Evolutionary conservation across 192 early-diverging fungal species (phyloP).

Genomic region (Phlyctochytrium bullatum): DNA sequence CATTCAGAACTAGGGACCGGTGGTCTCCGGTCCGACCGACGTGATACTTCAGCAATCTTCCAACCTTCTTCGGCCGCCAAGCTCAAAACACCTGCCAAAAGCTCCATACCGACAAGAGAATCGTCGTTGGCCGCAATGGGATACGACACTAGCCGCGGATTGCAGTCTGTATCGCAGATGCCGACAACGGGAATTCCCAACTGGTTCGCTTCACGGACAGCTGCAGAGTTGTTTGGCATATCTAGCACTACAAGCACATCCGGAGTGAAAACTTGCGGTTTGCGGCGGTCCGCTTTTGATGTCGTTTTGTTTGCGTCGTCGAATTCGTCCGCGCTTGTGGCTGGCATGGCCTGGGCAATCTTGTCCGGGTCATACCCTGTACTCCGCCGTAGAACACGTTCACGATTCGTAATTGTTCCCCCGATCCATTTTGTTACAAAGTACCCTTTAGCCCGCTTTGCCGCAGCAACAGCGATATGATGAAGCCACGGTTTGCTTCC

Average conservation of each 20-base stretch:
- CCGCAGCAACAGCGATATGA: constrained; percentile 71
- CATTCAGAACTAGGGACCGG: neutral
- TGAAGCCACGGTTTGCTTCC: constrained; percentile 73
- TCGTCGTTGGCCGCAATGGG: constrained; percentile 96
- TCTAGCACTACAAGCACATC: constrained; percentile 83
- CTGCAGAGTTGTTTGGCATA: constrained; percentile 75
- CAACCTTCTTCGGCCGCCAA: constrained; percentile 64
- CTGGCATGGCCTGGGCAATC: constrained; percentile 27
- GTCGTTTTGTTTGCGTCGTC: constrained; percentile 25
- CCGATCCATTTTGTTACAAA: constrained; percentile 83
- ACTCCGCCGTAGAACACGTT: constrained; percentile 61
- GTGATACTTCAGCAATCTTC: neutral
- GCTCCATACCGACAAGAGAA: constrained; percentile 67
- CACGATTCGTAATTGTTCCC: constrained; percentile 84
- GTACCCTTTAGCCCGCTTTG: constrained; percentile 70
- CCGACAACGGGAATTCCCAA: constrained; percentile 85
- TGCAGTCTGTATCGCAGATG: constrained; percentile 88
- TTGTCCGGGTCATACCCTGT: constrained; percentile 45
- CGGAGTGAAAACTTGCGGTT: constrained; percentile 57
- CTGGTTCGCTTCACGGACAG: constrained; percentile 74
- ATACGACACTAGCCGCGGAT: constrained; percentile 81
- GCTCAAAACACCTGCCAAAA: constrained; percentile 80
- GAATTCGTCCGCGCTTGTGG: constrained; percentile 7
- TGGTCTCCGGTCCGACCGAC: neutral
- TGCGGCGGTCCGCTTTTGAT: constrained; percentile 42